Conservation (phyloP, 129 eudicot genomes). For the Lactuca sativa region DNA sequence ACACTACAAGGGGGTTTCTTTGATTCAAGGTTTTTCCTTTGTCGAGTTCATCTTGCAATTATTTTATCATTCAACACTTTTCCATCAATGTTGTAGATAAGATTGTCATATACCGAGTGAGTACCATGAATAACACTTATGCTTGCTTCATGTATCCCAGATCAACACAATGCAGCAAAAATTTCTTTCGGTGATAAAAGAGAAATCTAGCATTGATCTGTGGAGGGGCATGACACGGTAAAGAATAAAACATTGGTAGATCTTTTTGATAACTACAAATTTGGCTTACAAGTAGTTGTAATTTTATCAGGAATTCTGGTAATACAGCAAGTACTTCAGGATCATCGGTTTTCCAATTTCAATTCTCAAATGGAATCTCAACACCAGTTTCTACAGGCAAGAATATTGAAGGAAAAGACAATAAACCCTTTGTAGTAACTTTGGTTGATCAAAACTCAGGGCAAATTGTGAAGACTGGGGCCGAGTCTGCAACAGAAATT, state of each 20-base stretch:
- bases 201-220: slow-evolving; percentile 21
- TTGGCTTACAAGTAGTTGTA: slow-evolving; percentile 18
- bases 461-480: slow-evolving; percentile 34
- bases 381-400: slow-evolving; percentile 47
- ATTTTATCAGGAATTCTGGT: slow-evolving; percentile 31
- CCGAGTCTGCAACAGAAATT: slow-evolving; percentile 44
- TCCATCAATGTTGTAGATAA: background rate
- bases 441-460: slow-evolving; percentile 43
- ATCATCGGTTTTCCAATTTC: slow-evolving; percentile 35
- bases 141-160: slow-evolving; percentile 17
- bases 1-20: background rate
- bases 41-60: slow-evolving; percentile 1
- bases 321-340: slow-evolving; percentile 24
- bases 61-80: background rate
- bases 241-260: slow-evolving; percentile 3
- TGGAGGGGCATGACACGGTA: slow-evolving; percentile 20
- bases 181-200: slow-evolving; percentile 11
- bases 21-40: background rate
- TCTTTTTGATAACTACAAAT: background rate
- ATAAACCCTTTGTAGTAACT: slow-evolving; percentile 35
- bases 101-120: background rate
- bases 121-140: slow-evolving; percentile 10
- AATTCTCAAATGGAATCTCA: slow-evolving; percentile 48
- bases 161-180: slow-evolving; percentile 17
- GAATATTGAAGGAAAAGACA: slow-evolving; percentile 48